A percentile compares a stretch with the other conserved stretches of the same genome.
Conservation (phyloP, 768 basidiomycete genomes). For the Macrocybe gigantea region DNA sequence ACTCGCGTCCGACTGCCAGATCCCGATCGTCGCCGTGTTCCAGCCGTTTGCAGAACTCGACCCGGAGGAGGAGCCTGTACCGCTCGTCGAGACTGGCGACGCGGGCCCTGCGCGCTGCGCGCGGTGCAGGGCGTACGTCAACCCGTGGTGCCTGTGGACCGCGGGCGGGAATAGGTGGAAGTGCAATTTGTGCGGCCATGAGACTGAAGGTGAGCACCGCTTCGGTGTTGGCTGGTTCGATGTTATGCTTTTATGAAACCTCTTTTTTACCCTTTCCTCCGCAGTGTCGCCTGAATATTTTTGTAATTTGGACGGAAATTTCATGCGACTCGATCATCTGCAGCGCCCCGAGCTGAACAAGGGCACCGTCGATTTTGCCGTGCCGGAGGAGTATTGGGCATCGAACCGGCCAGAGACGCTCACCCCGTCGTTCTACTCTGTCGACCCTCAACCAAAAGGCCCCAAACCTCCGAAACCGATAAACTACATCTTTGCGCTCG, state of each 20-base stretch:
- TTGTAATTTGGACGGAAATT: slow-evolving; percentile 71
- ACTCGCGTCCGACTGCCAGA: slow-evolving; percentile 72
- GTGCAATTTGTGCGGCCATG: slow-evolving; percentile 85
- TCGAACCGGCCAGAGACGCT: slow-evolving; percentile 53
- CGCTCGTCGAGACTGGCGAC: slow-evolving; percentile 66
- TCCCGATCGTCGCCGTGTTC: slow-evolving; percentile 80
- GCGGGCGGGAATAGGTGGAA: slow-evolving; percentile 82
- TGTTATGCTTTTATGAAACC: not conserved
- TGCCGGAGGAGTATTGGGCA: slow-evolving; percentile 84
- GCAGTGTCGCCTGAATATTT: slow-evolving; percentile 81
- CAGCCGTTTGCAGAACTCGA: slow-evolving; percentile 89
- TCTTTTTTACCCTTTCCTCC: slow-evolving; percentile 1
- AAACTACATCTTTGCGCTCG: slow-evolving; percentile 81
- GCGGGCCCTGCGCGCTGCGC: slow-evolving; percentile 80
- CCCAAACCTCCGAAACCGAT: slow-evolving; percentile 57
- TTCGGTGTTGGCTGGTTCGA: not conserved
- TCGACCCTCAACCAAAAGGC: slow-evolving; percentile 39
- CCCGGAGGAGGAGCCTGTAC: slow-evolving; percentile 72
- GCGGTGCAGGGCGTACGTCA: slow-evolving; percentile 85
- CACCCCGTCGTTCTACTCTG: slow-evolving; percentile 45
- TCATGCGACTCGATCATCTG: slow-evolving; percentile 73
- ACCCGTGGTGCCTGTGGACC: slow-evolving; percentile 87
- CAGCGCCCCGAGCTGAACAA: slow-evolving; percentile 82
- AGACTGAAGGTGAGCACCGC: slow-evolving; percentile 69
- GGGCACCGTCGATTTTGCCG: slow-evolving; percentile 89